These are phyloP conservation scores for Globisporangium ultimum DNA, from an alignment of 352 stramenopile species.

Conservation along the genomic window DNA sequence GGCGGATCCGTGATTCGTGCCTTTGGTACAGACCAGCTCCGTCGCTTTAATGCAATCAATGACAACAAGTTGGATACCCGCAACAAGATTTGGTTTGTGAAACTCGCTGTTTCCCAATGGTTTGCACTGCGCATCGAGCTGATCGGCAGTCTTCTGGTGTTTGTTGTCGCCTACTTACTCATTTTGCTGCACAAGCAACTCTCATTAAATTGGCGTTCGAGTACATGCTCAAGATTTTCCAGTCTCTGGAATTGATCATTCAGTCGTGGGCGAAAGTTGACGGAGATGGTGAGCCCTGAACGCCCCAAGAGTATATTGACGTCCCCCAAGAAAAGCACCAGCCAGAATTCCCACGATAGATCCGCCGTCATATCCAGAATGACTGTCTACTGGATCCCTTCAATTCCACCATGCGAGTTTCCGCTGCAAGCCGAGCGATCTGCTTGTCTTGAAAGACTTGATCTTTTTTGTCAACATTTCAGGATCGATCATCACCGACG, in stretches of 20 bases:
- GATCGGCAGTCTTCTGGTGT: slow-evolving; percentile 82
- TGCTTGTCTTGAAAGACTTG: slow-evolving; percentile 38
- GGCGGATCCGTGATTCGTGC: slow-evolving; percentile 50
- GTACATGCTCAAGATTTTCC: slow-evolving; percentile 75
- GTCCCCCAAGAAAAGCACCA: slow-evolving; percentile 17
- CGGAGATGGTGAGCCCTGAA: slow-evolving; percentile 82
- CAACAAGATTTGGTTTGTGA: slow-evolving; percentile 36
- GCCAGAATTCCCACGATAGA: slow-evolving; percentile 16
- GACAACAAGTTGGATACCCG: slow-evolving; percentile 33
- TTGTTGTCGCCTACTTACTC: slow-evolving; percentile 57
- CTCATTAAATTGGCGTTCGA: slow-evolving; percentile 77
- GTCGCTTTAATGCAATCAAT: slow-evolving; percentile 34
- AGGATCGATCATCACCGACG: slow-evolving; percentile 87
- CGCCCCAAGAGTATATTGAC: slow-evolving; percentile 76
- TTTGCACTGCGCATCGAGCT: slow-evolving; percentile 58
- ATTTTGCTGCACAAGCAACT: slow-evolving; percentile 29
- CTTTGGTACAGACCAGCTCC: slow-evolving; percentile 37
- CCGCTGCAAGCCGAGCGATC: slow-evolving; percentile 80
- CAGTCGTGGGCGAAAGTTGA: slow-evolving; percentile 34
- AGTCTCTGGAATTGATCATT: slow-evolving; percentile 68
- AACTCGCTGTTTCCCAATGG: slow-evolving; percentile 41
- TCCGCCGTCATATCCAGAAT: slow-evolving; percentile 42
- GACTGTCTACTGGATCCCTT: slow-evolving; percentile 75
- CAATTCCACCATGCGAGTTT: slow-evolving; percentile 84
- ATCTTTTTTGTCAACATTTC: slow-evolving; percentile 27